Base-by-base conservation (phyloP, 78 protist genomes). In the Thecamonas trahens region DNA sequence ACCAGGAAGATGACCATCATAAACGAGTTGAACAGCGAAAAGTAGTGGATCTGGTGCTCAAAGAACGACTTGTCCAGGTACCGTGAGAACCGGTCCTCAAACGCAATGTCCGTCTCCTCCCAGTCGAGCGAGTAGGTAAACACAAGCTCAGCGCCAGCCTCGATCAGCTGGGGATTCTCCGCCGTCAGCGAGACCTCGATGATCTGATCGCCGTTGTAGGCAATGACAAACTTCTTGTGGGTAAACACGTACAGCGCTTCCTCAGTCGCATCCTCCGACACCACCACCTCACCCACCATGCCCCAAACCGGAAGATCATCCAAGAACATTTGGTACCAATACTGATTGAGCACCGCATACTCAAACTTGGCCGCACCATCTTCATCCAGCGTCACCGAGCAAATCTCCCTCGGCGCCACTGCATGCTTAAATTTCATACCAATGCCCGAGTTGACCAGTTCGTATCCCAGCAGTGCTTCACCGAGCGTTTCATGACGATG, bases 241-340 rank as follows among this genome's bases (percentile, higher is more conserved):
- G 92, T 78, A 76, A 38, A 93, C 17, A 93, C 20, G 50, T 31
- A 58, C 42, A 65, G 49, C 57, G 65, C 50, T 0, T 14, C 59
- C 26, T n/a, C 62, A 50, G 17, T 11, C 20, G 22, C 29, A 38
- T 20, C 52, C 52, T 17, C 15, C 52, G 52, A 17, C 52, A 47
- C 52, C 52, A 28, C 63, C 42, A 63, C 26, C 58, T 61, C 68
- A n/a, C 91, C 91, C 52, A 87, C 71, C 83, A 76, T 73, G 13
- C 82, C 93, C 96, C 96, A 89, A 34, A 90, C 31, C n/a, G 97
- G 97, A 17, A 93, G 82, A 32, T 85, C 94, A 64, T 93, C 97
- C 0, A 72, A 1, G 61, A 32, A 76, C 65, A 83, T 52, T 9
- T 80, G 74, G 72, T 42, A 81, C 83, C 81, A 82, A 60, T 79